Percentiles rank a stretch among this genome's conserved stretches.
phyloP scores from a whole-genome alignment of 75 land plant species.

The Pinus taeda region DNA sequence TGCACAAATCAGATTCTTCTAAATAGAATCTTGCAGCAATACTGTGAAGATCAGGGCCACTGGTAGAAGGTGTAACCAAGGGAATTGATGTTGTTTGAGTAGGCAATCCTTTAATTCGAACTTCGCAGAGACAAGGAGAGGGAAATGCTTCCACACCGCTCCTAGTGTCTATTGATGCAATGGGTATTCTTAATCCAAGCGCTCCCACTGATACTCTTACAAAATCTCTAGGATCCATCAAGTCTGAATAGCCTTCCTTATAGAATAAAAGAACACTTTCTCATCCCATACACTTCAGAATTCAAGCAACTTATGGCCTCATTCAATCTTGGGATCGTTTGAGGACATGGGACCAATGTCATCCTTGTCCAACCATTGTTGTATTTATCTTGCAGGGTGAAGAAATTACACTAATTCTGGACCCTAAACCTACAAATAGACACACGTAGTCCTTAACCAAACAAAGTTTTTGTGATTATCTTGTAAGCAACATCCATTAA shows the following conservation, averaged over 20 bases:
- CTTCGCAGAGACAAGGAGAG: constrained; percentile 73
- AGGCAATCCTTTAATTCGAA: constrained; percentile 65
- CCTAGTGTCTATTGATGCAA: constrained; percentile 27
- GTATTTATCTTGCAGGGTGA: background rate
- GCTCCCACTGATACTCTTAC: constrained; percentile 67
- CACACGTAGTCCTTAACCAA: background rate
- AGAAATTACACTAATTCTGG: background rate
- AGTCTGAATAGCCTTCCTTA: background rate
- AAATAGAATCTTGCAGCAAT: constrained; percentile 69
- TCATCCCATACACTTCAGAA: background rate
- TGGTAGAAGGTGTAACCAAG: constrained; percentile 42
- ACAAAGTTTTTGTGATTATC: background rate
- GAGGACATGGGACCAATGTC: background rate
- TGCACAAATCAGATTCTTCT: constrained; percentile 59
- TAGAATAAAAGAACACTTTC: background rate
- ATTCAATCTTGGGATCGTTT: background rate
- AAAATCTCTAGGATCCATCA: constrained; percentile 85
- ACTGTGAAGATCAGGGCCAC: constrained; percentile 40
- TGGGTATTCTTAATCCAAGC: constrained; percentile 68
- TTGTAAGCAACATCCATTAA: background rate
- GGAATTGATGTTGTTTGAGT: constrained; percentile 63
- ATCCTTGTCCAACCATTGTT: background rate
- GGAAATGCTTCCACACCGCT: constrained; percentile 28
- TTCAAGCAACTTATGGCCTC: background rate
- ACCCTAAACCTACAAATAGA: background rate